These are phyloP conservation scores for Eleusine coracana DNA, from an alignment of 176 grass and related monocot species.

Conservation along the genomic window DNA sequence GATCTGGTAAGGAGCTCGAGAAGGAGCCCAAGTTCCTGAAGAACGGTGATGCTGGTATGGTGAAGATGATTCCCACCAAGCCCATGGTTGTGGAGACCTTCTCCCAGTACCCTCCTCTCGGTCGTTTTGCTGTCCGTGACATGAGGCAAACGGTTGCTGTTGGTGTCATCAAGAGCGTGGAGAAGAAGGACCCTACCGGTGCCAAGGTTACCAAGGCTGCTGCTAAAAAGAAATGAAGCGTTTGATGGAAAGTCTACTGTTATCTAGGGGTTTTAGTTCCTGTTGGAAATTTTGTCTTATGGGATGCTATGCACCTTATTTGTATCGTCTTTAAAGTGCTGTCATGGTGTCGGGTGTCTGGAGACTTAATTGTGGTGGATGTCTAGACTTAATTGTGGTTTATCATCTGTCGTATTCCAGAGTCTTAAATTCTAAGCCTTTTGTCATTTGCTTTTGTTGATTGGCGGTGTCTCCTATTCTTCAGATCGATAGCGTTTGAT, in stretches of 20 bases:
- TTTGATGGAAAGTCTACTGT: neutral
- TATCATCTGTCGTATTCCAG: too few relatives aligned
- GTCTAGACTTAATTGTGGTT: neutral
- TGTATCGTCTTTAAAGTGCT: neutral
- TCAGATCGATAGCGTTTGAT: too few relatives aligned
- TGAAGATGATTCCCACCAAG: slow-evolving; percentile 94
- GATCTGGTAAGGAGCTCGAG: slow-evolving; percentile 88
- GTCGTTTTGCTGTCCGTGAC: slow-evolving; percentile 74
- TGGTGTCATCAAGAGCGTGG: slow-evolving; percentile 80
- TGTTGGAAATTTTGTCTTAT: neutral
- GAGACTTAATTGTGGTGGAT: neutral
- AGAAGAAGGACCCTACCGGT: slow-evolving; percentile 82
- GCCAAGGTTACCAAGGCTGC: slow-evolving; percentile 93
- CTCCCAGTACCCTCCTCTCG: slow-evolving; percentile 65
- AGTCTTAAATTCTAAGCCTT: too few relatives aligned
- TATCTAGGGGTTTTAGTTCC: neutral
- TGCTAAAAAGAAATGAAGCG: slow-evolving; percentile 80
- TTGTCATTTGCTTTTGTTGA: too few relatives aligned
- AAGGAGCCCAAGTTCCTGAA: slow-evolving; percentile 80
- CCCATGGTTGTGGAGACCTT: slow-evolving; percentile 91
- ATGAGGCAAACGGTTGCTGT: slow-evolving; percentile 87
- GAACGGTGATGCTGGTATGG: slow-evolving; percentile 80
- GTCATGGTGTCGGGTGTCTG: neutral
- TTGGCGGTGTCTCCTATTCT: too few relatives aligned
- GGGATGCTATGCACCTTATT: neutral